Base-by-base conservation (phyloP, 305 asterid genomes). In the Solanum hybrid region DNA sequence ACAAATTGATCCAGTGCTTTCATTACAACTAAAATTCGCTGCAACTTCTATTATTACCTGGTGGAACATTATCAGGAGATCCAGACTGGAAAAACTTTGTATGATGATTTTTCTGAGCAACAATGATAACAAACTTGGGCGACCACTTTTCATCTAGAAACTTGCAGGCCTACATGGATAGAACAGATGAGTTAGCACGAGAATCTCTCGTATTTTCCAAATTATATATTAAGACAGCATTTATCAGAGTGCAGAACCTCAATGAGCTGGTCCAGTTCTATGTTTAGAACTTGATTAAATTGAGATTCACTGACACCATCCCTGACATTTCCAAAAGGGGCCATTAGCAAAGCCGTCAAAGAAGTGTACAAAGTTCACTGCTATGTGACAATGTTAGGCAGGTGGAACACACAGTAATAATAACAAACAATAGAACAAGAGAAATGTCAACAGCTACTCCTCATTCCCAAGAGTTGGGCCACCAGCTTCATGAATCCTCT, bases 281-380 rank as follows among this genome's bases (percentile, higher is more conserved):
- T 93, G 92, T 96, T 96, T 88, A 97, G 92, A 56, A 97, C 99
- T 91, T 97, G 99, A 89, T 93, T 96, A 90, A 97, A 97, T 87
- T 97, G 99, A 0, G 99, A 96, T 77, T 97, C 99, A 8, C 99
- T 96, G 31, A 97, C 99, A 79, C 99, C 99, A 38, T 97, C 99
- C 90, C 99, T 97, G 96, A 22, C 85, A 90, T 85, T 85, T 31
- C 6, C 27, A 22, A 12, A 22, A n/a, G 6, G 82, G 26, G 7
- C 13, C 84, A 88, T 31, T 20, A 84, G 87, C 31, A 51, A 51
- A 51, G 22, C 38, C 22, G 2, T 20, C 76, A 56, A 84, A 29
- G 7, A 51, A 17, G n/a, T 10, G 27, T 17, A 82, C 40, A 5
- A 84, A 42, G 73, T 84, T 46, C 72, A 46, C 73, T 9, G 40